phyloP scores from a whole-genome alignment of 2,329 filamentous ascomycete genomes.

The Phoma sp. region DNA sequence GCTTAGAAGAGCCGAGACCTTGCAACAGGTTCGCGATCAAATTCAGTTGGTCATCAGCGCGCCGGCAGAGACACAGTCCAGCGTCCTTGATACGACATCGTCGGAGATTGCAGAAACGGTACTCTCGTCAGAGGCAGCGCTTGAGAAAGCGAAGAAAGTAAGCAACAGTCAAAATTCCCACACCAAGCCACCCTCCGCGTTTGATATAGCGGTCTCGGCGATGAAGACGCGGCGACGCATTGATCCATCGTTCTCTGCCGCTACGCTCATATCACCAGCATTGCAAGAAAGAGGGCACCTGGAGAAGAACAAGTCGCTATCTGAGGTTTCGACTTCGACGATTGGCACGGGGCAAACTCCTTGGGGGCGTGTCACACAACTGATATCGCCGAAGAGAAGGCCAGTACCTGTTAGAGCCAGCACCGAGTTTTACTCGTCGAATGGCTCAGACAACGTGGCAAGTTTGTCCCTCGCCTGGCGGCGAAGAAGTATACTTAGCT shows the following conservation, averaged over 20 bases:
- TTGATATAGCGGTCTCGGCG: constrained; percentile 29
- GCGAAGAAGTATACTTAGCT: constrained; percentile 36
- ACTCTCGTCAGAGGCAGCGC: constrained; percentile 39
- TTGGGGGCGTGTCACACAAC: constrained; percentile 32
- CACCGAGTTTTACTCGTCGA: constrained; percentile 23
- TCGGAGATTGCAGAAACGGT: constrained; percentile 46
- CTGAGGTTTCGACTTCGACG: constrained; percentile 30
- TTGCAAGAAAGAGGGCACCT: constrained; percentile 15
- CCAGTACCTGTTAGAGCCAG: constrained; percentile 22
- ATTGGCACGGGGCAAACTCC: constrained; percentile 31
- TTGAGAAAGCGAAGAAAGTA: constrained; percentile 49
- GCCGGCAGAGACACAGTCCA: constrained; percentile 39
- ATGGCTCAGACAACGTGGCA: constrained; percentile 31
- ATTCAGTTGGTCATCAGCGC: constrained; percentile 42
- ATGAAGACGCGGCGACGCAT: constrained; percentile 27
- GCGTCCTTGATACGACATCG: constrained; percentile 40
- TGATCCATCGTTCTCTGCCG: constrained; percentile 28
- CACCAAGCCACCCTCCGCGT: constrained; percentile 27
- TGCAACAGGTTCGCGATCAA: constrained; percentile 42
- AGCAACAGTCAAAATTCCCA: constrained; percentile 38
- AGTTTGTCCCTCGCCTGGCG: constrained; percentile 39
- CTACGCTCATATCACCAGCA: constrained; percentile 30
- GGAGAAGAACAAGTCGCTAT: constrained; percentile 25
- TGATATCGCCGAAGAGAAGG: constrained; percentile 32
- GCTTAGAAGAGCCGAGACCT: constrained; percentile 40